Base-by-base conservation (phyloP, 2,329 filamentous ascomycete genomes). In the Alternaria hordeiaustralica region DNA sequence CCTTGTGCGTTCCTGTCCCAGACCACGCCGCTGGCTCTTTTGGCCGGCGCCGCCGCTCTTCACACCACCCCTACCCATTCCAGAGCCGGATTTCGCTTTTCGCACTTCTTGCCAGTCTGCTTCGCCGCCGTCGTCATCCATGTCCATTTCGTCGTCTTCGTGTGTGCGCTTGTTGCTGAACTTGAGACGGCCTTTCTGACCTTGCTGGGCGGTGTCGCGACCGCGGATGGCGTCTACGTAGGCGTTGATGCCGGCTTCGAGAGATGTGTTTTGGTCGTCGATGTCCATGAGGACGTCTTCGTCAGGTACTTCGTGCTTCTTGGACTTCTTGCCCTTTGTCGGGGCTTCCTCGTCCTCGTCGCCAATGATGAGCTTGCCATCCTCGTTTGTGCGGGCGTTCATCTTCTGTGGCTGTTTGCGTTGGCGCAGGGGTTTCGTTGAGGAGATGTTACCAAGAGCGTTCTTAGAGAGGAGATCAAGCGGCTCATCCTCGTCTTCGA, bases 401-500 rank as follows among this genome's bases (percentile, higher is more conserved):
- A 77, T 80, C 77, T 78, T 78, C 67, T 68, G 72, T 10, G 78
- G 78, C 15, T 84, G 84, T 72, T 86, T 85, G 77, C 87, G 87
- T 70, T 87, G 80, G 77, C 89, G 90, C 59, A 87, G 81, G 4
- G 94, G 95, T 79, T 94, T 95, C 11, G 93, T 97, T 6, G 92
- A 93, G 3, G 94, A 97, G 74, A 99, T 97, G 78, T 93, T 96
- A 58, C 93, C 95, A 45, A 99, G 87, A 9, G 94, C 93, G 77
- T 90, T 91, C 65, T 93, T 92, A 75, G 96, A 95, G 15, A 99
- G 88, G 49, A 99, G 87, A 83, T 99, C 96, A 45, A 99, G 90
- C 1, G 96, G 96, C 79, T 98, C 96, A 72, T 97, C 92, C 61
- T 96, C 93, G 65, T 96, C 92, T 83, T 98, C 95, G 64, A 97